Conservation (phyloP, 495 filamentous ascomycete species). For the Opeltia flavorubescens region DNA sequence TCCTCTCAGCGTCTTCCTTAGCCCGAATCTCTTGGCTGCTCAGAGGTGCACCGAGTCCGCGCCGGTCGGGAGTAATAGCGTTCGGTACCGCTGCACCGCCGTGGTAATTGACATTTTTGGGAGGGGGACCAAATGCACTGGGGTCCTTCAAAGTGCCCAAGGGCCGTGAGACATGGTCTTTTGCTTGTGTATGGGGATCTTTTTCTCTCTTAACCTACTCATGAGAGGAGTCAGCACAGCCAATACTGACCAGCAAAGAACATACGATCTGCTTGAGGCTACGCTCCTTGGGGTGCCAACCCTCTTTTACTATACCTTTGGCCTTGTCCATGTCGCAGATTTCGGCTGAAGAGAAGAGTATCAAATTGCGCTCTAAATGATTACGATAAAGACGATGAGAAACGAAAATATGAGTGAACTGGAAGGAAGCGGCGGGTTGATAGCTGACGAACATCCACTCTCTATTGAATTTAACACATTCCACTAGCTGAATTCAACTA, state of each 20-base stretch:
- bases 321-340: constrained; percentile 31
- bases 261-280: constrained; percentile 45
- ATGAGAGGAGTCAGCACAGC: too few species aligned
- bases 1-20: constrained; percentile 25
- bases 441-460: too few species aligned
- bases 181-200: constrained; percentile 21
- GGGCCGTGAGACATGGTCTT: constrained; percentile 48
- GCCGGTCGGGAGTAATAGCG: constrained; percentile 31
- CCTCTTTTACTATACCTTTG: constrained; percentile 37
- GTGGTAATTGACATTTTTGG: constrained; percentile 50
- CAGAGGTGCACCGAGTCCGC: constrained; percentile 35
- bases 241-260: too few species aligned
- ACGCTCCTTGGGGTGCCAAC: constrained; percentile 46
- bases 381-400: too few species aligned
- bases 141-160: constrained; percentile 74
- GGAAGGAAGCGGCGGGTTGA: too few species aligned
- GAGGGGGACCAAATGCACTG: constrained; percentile 69
- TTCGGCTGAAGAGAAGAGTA: neutral
- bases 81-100: constrained; percentile 33
- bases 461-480: too few species aligned
- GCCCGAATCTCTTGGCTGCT: constrained; percentile 26
- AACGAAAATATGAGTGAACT: too few species aligned
- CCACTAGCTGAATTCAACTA: too few species aligned
- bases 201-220: constrained; percentile 44
- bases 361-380: too few species aligned